Percentiles rank a stretch among this genome's conserved stretches.
Evolutionary conservation across 164 flowering plant species (phyloP).

Genomic region (Hamamelis virginiana): DNA sequence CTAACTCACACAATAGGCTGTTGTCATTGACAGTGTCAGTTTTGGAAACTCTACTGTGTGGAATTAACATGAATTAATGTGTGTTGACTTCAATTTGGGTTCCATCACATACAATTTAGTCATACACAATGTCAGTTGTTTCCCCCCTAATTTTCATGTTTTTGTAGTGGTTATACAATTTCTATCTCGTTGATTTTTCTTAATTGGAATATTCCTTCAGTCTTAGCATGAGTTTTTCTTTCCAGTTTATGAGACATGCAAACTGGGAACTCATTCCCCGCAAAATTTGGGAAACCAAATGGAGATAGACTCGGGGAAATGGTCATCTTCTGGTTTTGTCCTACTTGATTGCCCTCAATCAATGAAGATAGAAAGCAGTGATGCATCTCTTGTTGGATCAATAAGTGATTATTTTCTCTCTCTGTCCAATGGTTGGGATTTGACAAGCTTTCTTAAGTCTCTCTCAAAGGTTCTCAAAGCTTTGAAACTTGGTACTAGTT

Average conservation of each 20-base stretch:
- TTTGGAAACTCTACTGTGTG: too few species aligned
- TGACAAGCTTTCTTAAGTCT: conserved; percentile 73
- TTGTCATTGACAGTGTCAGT: not conserved
- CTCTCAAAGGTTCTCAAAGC: conserved; percentile 80
- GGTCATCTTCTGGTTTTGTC: conserved; percentile 76
- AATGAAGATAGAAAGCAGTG: conserved; percentile 71
- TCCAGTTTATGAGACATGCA: conserved; percentile 94
- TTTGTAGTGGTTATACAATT: not conserved
- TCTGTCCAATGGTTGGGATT: conserved; percentile 91
- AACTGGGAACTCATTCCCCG: conserved; percentile 88
- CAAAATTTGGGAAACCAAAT: conserved; percentile 69
- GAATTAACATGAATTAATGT: not conserved
- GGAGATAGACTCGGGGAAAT: conserved; percentile 68
- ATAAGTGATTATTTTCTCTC: conserved; percentile 85
- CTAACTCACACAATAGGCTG: not conserved
- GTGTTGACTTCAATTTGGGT: not conserved
- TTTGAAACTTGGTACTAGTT: conserved; percentile 54
- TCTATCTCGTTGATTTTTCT: not conserved
- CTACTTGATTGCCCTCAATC: conserved; percentile 87
- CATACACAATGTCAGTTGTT: not conserved
- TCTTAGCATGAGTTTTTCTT: conserved; percentile 10
- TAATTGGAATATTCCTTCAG: conserved; percentile 3
- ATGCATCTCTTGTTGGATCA: conserved; percentile 76
- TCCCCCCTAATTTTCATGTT: not conserved
- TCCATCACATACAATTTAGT: not conserved